These are phyloP conservation scores for Aspergillus sp. DNA, from an alignment of 2,329 filamentous ascomycete genomes.

Conservation along the genomic window DNA sequence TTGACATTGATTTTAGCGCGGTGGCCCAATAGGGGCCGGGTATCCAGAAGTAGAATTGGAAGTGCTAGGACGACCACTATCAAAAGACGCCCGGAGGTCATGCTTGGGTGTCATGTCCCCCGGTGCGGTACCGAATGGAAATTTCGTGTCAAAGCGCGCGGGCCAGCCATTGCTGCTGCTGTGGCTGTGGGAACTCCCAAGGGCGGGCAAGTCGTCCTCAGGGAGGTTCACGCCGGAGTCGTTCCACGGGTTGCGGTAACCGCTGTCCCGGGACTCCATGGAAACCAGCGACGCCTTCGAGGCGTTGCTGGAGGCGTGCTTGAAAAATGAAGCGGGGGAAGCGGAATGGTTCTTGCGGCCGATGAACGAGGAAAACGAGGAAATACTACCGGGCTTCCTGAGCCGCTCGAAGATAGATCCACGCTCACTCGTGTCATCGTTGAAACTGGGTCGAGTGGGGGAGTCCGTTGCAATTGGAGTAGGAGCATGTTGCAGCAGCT, in stretches of 20 bases:
- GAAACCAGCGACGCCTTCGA: slow-evolving; percentile 96
- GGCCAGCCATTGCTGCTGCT: slow-evolving; percentile 60
- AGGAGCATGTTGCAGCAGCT: slow-evolving; percentile 89
- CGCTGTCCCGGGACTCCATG: slow-evolving; percentile 91
- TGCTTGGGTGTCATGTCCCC: slow-evolving; percentile 84
- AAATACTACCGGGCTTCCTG: slow-evolving; percentile 91
- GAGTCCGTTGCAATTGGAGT: slow-evolving; percentile 79
- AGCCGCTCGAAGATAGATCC: slow-evolving; percentile 87
- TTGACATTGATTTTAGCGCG: slow-evolving; percentile 67
- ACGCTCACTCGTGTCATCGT: slow-evolving; percentile 76
- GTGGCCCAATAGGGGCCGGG: slow-evolving; percentile 87
- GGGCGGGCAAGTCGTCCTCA: slow-evolving; percentile 69
- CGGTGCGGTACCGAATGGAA: slow-evolving; percentile 62
- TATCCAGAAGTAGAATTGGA: slow-evolving; percentile 98
- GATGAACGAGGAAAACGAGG: slow-evolving; percentile 92
- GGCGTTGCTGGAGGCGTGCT: slow-evolving; percentile 81
- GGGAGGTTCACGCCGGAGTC: slow-evolving; percentile 93
- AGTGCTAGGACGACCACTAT: slow-evolving; percentile 89
- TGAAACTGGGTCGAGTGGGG: slow-evolving; percentile 80
- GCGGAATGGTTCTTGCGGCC: slow-evolving; percentile 93
- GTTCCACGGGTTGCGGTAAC: slow-evolving; percentile 97
- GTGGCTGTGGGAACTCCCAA: slow-evolving; percentile 58
- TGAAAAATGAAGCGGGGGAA: slow-evolving; percentile 85
- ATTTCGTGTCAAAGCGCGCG: slow-evolving; percentile 60
- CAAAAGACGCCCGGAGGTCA: slow-evolving; percentile 78